Evolutionary conservation across 108 stramenopile genomes (phyloP).

Genomic region (Aurantiochytrium sp.): DNA sequence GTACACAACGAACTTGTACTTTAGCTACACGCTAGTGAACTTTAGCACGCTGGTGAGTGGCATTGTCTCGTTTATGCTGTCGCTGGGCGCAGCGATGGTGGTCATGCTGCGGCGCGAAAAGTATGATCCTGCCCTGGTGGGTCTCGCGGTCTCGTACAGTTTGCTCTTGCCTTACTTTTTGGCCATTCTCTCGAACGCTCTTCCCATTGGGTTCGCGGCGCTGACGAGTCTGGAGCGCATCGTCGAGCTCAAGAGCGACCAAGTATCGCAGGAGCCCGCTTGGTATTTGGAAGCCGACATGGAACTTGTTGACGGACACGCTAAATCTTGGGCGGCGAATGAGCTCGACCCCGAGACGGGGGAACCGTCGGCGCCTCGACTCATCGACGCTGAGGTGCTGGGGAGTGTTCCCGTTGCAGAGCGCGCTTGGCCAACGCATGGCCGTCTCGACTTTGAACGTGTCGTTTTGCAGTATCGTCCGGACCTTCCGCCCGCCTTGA

Average conservation of each 20-base stretch:
- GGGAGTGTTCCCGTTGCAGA: background rate
- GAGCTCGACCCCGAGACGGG: background rate
- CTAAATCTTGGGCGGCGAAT: background rate
- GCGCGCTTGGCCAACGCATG: slow-evolving; percentile 69
- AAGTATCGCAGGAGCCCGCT: background rate
- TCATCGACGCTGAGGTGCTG: background rate
- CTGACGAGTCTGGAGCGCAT: slow-evolving; percentile 67
- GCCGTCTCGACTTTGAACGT: slow-evolving; percentile 59
- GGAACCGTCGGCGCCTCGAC: too few species aligned
- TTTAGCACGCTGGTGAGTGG: slow-evolving; percentile 27
- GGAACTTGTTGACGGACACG: background rate
- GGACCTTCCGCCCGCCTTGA: slow-evolving; percentile 78
- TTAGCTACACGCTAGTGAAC: background rate
- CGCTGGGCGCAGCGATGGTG: slow-evolving; percentile 61
- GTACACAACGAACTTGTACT: background rate
- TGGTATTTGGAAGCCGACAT: background rate
- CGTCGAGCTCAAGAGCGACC: background rate
- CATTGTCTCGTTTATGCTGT: slow-evolving; percentile 57
- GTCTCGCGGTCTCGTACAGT: background rate
- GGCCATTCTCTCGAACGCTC: slow-evolving; percentile 4
- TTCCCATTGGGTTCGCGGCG: slow-evolving; percentile 52
- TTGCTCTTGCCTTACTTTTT: background rate
- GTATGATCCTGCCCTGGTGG: slow-evolving; percentile 33
- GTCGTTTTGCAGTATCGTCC: slow-evolving; percentile 72
- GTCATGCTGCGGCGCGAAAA: slow-evolving; percentile 60